Evolutionary conservation across 2,329 filamentous ascomycete species (phyloP), one percentile per base, ranked within the genome.

Genomic region (Aspergillus flavus): DNA sequence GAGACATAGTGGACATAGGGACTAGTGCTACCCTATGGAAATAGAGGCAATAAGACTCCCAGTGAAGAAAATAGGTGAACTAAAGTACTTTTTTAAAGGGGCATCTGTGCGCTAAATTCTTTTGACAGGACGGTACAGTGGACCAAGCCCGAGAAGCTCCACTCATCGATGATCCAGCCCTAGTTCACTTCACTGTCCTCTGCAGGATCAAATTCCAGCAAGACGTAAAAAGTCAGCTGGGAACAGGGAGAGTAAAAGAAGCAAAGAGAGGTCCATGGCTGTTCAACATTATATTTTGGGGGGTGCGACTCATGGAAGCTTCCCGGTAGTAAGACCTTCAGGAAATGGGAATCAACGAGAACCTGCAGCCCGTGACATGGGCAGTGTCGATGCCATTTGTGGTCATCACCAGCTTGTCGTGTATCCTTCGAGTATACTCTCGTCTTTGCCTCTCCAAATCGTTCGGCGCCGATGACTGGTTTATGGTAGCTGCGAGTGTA

Each of bases 351-450:
- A 48, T 58, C 43, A 58, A 58, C 46, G 56, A 58, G 10, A 48
- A 48, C 34, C 19, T 63, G n/a, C 58, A 63, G 58, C 61, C 61
- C 6, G 34, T 59, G 6, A 58, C 61, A 10, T 63, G 59, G 30
- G 58, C 32, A 11, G 58, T 61, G 4, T 61, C 54, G 2, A 61
- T 63, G 39, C 30, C 56, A 3, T 57, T 63, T 46, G 55, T 48
- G 4, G 58, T 43, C 7, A 34, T 63, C 34, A 43, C 61, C 28
- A 39, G 23, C n/a, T 39, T 57, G 14, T 53, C 53, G 2, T 57
- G 57, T 19, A 39, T 50, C 6, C 61, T 63, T 19, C 53, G 61
- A 6, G 19, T 61, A 5, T 63, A 63, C 26, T 63, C 61, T 4
- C 58, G 61, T 5, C 50, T 53, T 46, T 61, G 43, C n/a, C 59